Percentiles rank a stretch among this genome's conserved stretches.
phyloP scores from a whole-genome alignment of 192 early-diverging fungal genomes.

The Thamnidium elegans region DNA sequence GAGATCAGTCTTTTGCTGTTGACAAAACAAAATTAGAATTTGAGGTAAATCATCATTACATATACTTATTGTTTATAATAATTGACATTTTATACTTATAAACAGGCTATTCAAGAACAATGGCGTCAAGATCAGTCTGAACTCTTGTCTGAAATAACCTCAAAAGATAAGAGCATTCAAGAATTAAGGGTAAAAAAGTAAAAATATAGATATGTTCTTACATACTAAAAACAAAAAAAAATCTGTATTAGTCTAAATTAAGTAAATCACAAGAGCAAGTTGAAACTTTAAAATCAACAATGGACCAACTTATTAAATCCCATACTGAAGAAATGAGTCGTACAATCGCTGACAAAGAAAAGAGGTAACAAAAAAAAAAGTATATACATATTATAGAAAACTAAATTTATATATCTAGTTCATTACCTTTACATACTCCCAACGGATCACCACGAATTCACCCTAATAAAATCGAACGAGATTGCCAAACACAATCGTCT shows the following conservation, averaged over 20 bases:
- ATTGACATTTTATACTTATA: neutral
- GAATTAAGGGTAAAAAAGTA: neutral
- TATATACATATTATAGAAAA: neutral
- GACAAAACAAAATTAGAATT: conserved; percentile 19
- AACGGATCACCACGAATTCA: conserved; percentile 21
- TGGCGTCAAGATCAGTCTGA: neutral
- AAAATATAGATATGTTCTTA: neutral
- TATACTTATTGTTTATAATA: neutral
- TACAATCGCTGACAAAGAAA: conserved; percentile 1
- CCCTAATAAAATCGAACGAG: neutral
- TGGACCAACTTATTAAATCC: conserved; percentile 12
- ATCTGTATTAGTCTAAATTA: conserved; percentile 8
- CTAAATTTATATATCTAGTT: neutral
- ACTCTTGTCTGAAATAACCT: neutral
- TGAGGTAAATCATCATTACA: neutral
- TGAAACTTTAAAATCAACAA: conserved; percentile 9
- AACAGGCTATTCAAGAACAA: neutral
- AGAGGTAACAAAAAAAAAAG: conserved; percentile 6
- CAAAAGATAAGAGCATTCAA: conserved; percentile 1
- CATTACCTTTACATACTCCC: conserved; percentile 11
- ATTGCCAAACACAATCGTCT: neutral
- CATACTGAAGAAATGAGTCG: conserved; percentile 3
- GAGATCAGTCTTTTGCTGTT: conserved; percentile 17
- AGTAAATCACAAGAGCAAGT: conserved; percentile 13
- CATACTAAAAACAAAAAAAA: neutral